Percentiles rank a stretch among this genome's conserved stretches.
Evolutionary conservation across 1,139 yeast species (phyloP).

Genomic region (Lodderomyces margitis): DNA sequence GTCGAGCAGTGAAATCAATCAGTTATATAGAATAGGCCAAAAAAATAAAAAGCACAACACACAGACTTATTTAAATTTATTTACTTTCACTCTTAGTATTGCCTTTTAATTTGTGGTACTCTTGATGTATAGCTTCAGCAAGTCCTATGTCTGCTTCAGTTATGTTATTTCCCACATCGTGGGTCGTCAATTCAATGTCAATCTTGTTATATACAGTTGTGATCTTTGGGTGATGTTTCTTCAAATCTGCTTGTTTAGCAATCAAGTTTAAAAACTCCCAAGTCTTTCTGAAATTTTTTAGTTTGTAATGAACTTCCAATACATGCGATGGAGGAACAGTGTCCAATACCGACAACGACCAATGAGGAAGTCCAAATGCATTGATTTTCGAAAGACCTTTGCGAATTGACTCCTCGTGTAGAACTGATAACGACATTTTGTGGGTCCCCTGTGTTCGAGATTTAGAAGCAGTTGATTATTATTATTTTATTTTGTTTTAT

Average conservation of each 20-base stretch:
- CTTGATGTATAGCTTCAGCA: constrained; percentile 35
- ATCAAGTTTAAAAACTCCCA: constrained; percentile 66
- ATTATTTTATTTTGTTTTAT: not conserved
- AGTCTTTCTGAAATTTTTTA: constrained; percentile 55
- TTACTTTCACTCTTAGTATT: not conserved
- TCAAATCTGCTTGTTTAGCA: constrained; percentile 56
- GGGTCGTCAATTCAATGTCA: constrained; percentile 59
- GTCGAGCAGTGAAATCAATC: constrained; percentile 48
- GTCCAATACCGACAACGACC: constrained; percentile 13
- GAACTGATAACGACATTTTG: constrained; percentile 1
- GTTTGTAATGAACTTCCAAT: constrained; percentile 26
- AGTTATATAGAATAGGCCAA: constrained; percentile 15
- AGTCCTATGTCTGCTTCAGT: constrained; percentile 58
- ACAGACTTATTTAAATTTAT: not conserved
- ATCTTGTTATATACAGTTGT: constrained; percentile 63
- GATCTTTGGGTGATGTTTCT: constrained; percentile 75
- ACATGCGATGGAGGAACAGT: constrained; percentile 13
- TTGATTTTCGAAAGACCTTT: constrained; percentile 14
- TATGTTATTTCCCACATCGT: constrained; percentile 56
- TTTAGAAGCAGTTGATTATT: constrained; percentile 1
- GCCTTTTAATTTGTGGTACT: constrained; percentile 9
- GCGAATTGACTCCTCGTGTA: constrained; percentile 12
- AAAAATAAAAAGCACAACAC: not conserved
- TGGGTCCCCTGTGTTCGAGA: too few species aligned
- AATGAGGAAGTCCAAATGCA: constrained; percentile 12